phyloP scores from a whole-genome alignment of 192 early-diverging fungal genomes.

The Podila verticillata region DNA sequence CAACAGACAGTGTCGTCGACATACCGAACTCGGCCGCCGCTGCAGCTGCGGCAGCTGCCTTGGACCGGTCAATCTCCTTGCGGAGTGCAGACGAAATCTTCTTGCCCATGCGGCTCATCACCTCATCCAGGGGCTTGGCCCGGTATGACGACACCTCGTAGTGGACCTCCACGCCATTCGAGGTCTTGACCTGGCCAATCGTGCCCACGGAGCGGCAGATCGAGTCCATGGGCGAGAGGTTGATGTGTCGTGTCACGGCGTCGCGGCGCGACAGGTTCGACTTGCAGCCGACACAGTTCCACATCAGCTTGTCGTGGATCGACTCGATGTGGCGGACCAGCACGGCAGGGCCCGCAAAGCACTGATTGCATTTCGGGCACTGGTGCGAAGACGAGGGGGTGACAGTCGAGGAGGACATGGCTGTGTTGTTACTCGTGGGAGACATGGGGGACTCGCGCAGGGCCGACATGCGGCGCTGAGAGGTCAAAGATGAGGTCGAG shows the following conservation, averaged over 20 bases:
- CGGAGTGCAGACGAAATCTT: slow-evolving; percentile 33
- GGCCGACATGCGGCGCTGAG: slow-evolving; percentile 13
- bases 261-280: slow-evolving; percentile 45
- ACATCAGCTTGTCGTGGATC: slow-evolving; percentile 48
- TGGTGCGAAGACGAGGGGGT: slow-evolving; percentile 24
- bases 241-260: slow-evolving; percentile 46
- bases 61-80: slow-evolving; percentile 44
- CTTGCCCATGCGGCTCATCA: slow-evolving; percentile 52
- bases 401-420: neutral
- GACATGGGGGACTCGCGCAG: slow-evolving; percentile 8
- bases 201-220: slow-evolving; percentile 42
- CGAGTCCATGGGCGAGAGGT: slow-evolving; percentile 47
- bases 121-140: slow-evolving; percentile 49
- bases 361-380: slow-evolving; percentile 35
- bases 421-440: neutral
- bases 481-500: slow-evolving; percentile 28
- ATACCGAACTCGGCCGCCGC: slow-evolving; percentile 1
- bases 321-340: slow-evolving; percentile 46
- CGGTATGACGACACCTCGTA: slow-evolving; percentile 34
- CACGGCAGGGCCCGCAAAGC: slow-evolving; percentile 43
- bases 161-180: slow-evolving; percentile 40
- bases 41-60: slow-evolving; percentile 11
- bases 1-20: neutral
- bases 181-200: slow-evolving; percentile 47
- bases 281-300: slow-evolving; percentile 51